Conservation (phyloP, 495 filamentous ascomycete genomes). For the Alectoria sarmentosa region DNA sequence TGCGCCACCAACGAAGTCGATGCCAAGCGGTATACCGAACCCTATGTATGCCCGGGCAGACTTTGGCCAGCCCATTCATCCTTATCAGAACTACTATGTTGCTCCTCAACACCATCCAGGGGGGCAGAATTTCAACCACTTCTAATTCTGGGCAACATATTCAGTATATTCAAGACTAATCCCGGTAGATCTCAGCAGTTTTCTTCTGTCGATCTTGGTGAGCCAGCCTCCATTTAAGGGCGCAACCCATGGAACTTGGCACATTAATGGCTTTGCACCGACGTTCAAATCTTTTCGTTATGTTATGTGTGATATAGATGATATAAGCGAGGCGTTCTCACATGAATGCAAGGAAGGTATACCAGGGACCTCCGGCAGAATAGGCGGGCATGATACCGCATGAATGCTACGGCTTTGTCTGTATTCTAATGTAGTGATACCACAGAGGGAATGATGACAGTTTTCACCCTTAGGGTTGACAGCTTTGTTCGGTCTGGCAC, state of each 20-base stretch:
- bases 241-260: not conserved
- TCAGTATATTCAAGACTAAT: not conserved
- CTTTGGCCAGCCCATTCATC: slow-evolving; percentile 65
- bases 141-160: not conserved
- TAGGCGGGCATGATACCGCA: not conserved
- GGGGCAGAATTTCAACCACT: slow-evolving; percentile 17
- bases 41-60: slow-evolving; percentile 60
- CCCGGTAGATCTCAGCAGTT: not conserved
- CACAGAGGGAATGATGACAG: not conserved
- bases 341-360: slow-evolving; percentile 2
- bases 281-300: not conserved
- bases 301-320: slow-evolving; percentile 8
- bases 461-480: not conserved
- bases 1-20: slow-evolving; percentile 24
- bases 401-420: slow-evolving; percentile 3
- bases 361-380: not conserved
- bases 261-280: not conserved
- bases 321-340: slow-evolving; percentile 16
- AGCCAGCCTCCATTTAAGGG: not conserved
- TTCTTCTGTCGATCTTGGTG: not conserved
- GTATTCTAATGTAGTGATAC: slow-evolving; percentile 13
- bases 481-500: not conserved
- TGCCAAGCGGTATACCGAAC: slow-evolving; percentile 50
- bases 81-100: slow-evolving; percentile 62
- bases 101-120: slow-evolving; percentile 32